A percentile compares a stretch with the other conserved stretches of the same genome.
phyloP scores from a whole-genome alignment of 2,329 filamentous ascomycete genomes.

The Aspergillus cejpii region DNA sequence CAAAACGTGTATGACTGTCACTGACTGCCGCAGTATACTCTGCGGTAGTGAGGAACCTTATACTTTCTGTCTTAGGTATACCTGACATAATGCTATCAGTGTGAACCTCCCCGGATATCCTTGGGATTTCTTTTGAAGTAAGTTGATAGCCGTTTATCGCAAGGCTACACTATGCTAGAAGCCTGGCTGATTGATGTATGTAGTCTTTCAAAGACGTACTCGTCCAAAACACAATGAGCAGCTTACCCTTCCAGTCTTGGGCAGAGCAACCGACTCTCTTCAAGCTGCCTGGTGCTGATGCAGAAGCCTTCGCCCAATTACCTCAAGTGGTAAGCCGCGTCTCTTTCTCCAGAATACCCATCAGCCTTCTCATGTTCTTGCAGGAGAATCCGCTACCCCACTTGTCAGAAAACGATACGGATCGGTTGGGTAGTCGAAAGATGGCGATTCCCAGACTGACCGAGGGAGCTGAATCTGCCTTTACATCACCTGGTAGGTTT shows the following conservation, averaged over 20 bases:
- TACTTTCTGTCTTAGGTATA: slow-evolving; percentile 3
- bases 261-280: slow-evolving; percentile 28
- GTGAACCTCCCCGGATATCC: not conserved
- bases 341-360: not conserved
- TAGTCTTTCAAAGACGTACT: not conserved
- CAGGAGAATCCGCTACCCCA: slow-evolving; percentile 23
- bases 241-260: slow-evolving; percentile 26
- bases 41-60: not conserved
- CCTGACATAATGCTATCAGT: slow-evolving; percentile 9
- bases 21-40: not conserved
- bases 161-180: not conserved
- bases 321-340: slow-evolving; percentile 23
- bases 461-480: slow-evolving; percentile 29
- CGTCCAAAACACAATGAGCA: slow-evolving; percentile 22
- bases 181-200: not conserved
- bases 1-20: not conserved
- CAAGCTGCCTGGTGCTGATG: slow-evolving; percentile 27
- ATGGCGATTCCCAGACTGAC: slow-evolving; percentile 35
- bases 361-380: not conserved
- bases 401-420: slow-evolving; percentile 21
- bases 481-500: slow-evolving; percentile 30
- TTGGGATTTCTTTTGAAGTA: not conserved
- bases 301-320: slow-evolving; percentile 26
- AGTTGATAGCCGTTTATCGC: not conserved
- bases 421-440: slow-evolving; percentile 22